Conservation (phyloP, 495 filamentous ascomycete genomes). For the Halenospora varia region DNA sequence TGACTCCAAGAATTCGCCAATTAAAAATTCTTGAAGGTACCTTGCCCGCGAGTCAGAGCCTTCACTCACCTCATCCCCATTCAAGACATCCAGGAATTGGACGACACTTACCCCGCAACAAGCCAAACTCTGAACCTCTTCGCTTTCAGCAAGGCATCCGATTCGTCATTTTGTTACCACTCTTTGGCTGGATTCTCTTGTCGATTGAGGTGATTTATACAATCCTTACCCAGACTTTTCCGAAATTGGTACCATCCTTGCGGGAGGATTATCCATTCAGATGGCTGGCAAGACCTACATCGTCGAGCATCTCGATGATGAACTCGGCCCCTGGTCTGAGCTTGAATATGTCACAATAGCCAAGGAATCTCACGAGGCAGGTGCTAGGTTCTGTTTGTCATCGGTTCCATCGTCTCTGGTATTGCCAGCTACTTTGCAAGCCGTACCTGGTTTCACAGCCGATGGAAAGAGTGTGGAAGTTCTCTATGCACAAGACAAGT, state of each 20-base stretch:
- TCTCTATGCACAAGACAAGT: conserved; percentile 61
- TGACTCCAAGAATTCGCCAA: too few relatives aligned
- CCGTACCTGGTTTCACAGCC: conserved; percentile 56
- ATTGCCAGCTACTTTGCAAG: conserved; percentile 58
- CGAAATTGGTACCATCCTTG: background rate
- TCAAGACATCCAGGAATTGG: background rate
- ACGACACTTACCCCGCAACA: conserved; percentile 16
- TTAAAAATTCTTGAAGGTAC: background rate
- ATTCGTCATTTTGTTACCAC: background rate
- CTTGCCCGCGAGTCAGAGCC: conserved; percentile 6
- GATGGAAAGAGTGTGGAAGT: conserved; percentile 73
- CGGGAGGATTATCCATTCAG: background rate
- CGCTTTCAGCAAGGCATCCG: conserved; percentile 8
- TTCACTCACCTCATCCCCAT: background rate
- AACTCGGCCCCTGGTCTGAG: conserved; percentile 90
- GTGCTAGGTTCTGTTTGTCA: conserved; percentile 76
- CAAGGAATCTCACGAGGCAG: conserved; percentile 63
- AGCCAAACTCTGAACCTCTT: background rate
- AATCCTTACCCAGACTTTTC: background rate
- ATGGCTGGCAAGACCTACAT: conserved; percentile 63
- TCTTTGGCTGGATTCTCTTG: background rate
- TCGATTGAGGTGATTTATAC: background rate
- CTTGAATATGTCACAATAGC: conserved; percentile 88
- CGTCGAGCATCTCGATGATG: conserved; percentile 89
- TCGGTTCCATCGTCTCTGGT: conserved; percentile 67